phyloP scores from a whole-genome alignment of 768 basidiomycete genomes.

The Kwoniella sp. region DNA sequence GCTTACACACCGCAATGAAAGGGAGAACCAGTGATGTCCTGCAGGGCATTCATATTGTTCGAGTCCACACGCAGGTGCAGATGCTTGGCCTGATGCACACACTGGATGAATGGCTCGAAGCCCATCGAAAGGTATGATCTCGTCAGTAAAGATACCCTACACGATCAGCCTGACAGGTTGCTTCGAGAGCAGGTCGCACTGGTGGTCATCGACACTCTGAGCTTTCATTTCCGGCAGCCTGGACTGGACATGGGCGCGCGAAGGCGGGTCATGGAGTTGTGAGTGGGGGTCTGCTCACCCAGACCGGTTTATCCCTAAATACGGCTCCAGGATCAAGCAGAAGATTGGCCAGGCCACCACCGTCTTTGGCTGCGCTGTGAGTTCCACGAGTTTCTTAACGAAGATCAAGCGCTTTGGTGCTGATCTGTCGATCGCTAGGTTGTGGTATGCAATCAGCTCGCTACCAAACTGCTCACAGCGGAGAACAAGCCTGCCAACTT shows the following conservation, averaged over 20 bases:
- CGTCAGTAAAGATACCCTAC: not conserved
- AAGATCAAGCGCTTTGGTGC: no score
- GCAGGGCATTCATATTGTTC: conserved; percentile 39
- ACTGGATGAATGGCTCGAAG: conserved; percentile 41
- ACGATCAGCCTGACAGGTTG: not conserved
- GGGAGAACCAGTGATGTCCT: conserved; percentile 24
- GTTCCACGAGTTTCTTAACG: conserved; percentile 1
- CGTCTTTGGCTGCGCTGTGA: conserved; percentile 39
- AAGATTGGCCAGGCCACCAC: conserved; percentile 43
- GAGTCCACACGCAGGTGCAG: conserved; percentile 41
- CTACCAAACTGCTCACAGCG: conserved; percentile 44
- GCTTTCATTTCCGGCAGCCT: conserved; percentile 47
- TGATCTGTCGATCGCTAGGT: conserved; percentile 32
- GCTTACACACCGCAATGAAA: no score
- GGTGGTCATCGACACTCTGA: conserved; percentile 46
- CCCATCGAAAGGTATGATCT: conserved; percentile 31
- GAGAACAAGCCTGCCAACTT: conserved; percentile 48
- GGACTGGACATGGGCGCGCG: conserved; percentile 23
- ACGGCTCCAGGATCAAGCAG: conserved; percentile 32
- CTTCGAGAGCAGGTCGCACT: conserved; percentile 30
- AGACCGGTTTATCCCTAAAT: not conserved
- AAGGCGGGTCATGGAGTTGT: conserved; percentile 41
- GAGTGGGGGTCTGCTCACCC: conserved; percentile 6
- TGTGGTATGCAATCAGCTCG: conserved; percentile 44
- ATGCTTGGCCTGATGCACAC: conserved; percentile 45